Percentiles rank a stretch among this genome's conserved stretches.
These are phyloP conservation scores for Cytospora schulzeri DNA, from an alignment of 2,329 filamentous ascomycete genomes.

Conservation along the genomic window DNA sequence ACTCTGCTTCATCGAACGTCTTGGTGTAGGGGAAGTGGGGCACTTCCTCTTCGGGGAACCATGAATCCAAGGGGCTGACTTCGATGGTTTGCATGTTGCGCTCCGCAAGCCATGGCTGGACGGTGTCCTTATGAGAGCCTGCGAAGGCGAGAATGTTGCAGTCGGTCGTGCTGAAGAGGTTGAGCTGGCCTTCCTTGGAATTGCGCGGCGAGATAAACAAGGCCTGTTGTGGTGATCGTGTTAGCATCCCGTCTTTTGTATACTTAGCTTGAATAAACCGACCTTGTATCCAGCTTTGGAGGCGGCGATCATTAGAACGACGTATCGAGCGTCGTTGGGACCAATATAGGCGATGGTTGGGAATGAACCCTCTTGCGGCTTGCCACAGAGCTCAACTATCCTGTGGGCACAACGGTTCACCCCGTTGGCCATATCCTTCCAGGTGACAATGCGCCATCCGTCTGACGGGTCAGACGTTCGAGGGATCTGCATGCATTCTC, in stretches of 20 bases:
- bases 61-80: slow-evolving; percentile 37
- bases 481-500: slow-evolving; percentile 26
- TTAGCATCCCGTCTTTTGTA: neutral
- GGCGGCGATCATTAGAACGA: slow-evolving; percentile 23
- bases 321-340: slow-evolving; percentile 25
- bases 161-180: slow-evolving; percentile 46
- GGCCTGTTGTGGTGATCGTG: slow-evolving; percentile 34
- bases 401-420: slow-evolving; percentile 25
- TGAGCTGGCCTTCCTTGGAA: slow-evolving; percentile 46
- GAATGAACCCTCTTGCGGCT: slow-evolving; percentile 19
- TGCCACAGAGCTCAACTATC: slow-evolving; percentile 24
- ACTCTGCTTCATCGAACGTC: slow-evolving; percentile 45
- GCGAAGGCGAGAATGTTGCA: slow-evolving; percentile 45
- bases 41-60: slow-evolving; percentile 41
- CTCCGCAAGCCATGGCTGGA: slow-evolving; percentile 42
- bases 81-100: slow-evolving; percentile 43
- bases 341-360: slow-evolving; percentile 26
- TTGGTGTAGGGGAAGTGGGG: slow-evolving; percentile 43
- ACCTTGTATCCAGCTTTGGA: slow-evolving; percentile 29
- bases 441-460: slow-evolving; percentile 24
- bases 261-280: neutral
- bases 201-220: slow-evolving; percentile 51
- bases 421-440: slow-evolving; percentile 25
- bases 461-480: slow-evolving; percentile 18
- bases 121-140: slow-evolving; percentile 33